Percentiles rank a stretch among this genome's conserved stretches.
Evolutionary conservation across 306 rosid genomes (phyloP).

Genomic region (Leucaena leucocephala): DNA sequence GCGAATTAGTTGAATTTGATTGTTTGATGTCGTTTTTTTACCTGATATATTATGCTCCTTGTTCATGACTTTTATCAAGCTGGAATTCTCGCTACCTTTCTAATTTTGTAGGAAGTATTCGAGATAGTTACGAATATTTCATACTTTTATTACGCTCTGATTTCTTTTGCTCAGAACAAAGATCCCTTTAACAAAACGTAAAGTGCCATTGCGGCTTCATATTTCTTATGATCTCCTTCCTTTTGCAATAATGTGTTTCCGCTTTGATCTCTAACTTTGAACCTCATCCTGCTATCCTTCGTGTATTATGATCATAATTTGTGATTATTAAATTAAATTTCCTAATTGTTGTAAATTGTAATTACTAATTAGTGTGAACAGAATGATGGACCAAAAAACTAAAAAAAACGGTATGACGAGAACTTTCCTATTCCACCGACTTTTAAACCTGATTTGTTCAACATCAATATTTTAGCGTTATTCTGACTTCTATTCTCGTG

Average conservation of each 20-base stretch:
- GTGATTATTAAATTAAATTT: constrained; percentile 16
- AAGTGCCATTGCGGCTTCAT: constrained; percentile 13
- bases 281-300: neutral
- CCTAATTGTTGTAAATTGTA: neutral
- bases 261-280: neutral
- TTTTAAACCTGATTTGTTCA: constrained; percentile 28
- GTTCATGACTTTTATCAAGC: too few relatives aligned
- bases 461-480: constrained; percentile 33
- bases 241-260: neutral
- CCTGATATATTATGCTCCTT: neutral
- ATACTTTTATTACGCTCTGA: neutral
- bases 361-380: neutral
- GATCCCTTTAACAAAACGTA: neutral
- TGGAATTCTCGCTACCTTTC: neutral
- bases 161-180: neutral
- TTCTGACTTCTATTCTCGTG: constrained; percentile 39
- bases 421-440: constrained; percentile 34
- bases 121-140: constrained; percentile 1
- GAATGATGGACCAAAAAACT: neutral
- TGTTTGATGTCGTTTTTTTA: neutral
- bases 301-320: neutral
- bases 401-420: neutral
- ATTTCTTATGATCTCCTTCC: constrained; percentile 19
- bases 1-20: neutral
- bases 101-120: neutral